These are phyloP conservation scores for Phytophthora meadii DNA, from an alignment of 352 stramenopile species.

Conservation along the genomic window DNA sequence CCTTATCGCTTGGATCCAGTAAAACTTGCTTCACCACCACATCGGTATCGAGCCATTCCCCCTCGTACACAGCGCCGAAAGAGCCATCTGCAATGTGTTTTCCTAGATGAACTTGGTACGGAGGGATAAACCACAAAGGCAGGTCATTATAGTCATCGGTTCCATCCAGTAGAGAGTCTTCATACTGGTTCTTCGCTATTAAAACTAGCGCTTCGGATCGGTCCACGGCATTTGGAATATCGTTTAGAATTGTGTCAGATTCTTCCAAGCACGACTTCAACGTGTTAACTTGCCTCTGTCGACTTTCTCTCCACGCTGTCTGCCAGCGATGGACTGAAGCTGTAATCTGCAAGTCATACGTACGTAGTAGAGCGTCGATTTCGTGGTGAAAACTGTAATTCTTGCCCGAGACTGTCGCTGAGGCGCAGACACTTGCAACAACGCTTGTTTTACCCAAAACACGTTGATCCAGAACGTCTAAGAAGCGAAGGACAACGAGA, in stretches of 20 bases:
- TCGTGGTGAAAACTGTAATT: slow-evolving; percentile 32
- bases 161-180: background rate
- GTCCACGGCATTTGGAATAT: slow-evolving; percentile 13
- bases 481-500: slow-evolving; percentile 20
- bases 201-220: slow-evolving; percentile 17
- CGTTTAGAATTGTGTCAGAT: slow-evolving; percentile 5
- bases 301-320: slow-evolving; percentile 10
- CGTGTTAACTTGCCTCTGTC: background rate
- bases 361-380: slow-evolving; percentile 18
- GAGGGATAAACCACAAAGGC: slow-evolving; percentile 29
- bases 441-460: background rate
- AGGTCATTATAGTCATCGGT: background rate
- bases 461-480: slow-evolving; percentile 16
- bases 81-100: slow-evolving; percentile 22
- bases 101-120: slow-evolving; percentile 23
- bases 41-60: slow-evolving; percentile 25
- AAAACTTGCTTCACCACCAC: slow-evolving; percentile 32
- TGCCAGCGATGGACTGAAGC: slow-evolving; percentile 15
- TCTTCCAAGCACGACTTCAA: slow-evolving; percentile 13
- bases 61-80: slow-evolving; percentile 27
- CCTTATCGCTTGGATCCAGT: background rate
- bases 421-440: slow-evolving; percentile 15
- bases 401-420: slow-evolving; percentile 14
- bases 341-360: slow-evolving; percentile 5
- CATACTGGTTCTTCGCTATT: slow-evolving; percentile 2